phyloP scores from a whole-genome alignment of 2,329 filamentous ascomycete genomes.

The Podosphaera aphanis region DNA sequence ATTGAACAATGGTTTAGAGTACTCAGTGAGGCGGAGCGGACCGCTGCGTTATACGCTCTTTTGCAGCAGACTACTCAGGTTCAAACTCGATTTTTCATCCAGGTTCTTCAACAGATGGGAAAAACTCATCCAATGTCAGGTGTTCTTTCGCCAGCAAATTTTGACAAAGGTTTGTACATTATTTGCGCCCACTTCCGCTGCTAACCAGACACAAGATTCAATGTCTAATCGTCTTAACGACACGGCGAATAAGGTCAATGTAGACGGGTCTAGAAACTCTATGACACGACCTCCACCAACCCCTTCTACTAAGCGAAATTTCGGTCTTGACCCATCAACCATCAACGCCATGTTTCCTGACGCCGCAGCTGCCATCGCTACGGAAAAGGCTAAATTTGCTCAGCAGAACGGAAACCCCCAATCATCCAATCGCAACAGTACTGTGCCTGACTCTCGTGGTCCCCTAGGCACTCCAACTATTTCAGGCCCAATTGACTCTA shows the following conservation, averaged over 20 bases:
- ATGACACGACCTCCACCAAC: conserved; percentile 59
- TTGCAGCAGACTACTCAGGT: conserved; percentile 97
- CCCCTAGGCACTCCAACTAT: conserved; percentile 58
- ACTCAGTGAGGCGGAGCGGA: conserved; percentile 85
- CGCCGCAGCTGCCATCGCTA: conserved; percentile 91
- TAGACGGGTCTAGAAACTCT: conserved; percentile 70
- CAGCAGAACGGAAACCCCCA: conserved; percentile 87
- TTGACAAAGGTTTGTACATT: conserved; percentile 59
- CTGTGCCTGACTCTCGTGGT: conserved; percentile 46
- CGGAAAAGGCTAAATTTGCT: conserved; percentile 92
- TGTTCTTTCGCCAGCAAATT: conserved; percentile 79
- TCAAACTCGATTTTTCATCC: conserved; percentile 97
- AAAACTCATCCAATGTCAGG: conserved; percentile 95
- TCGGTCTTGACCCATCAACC: conserved; percentile 73
- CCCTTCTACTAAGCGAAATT: conserved; percentile 68
- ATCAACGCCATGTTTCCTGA: conserved; percentile 99
- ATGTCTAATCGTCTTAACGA: conserved; percentile 93
- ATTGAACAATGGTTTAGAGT: conserved; percentile 99
- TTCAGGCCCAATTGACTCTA: conserved; percentile 39
- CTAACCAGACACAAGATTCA: conserved; percentile 36
- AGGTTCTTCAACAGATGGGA: conserved; percentile 96
- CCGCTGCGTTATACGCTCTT: conserved; percentile 80
- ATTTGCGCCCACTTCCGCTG: not conserved
- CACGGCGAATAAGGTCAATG: conserved; percentile 85
- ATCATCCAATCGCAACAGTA: conserved; percentile 80